phyloP scores from a whole-genome alignment of 1,139 yeast species.

The Williopsis jadinii region DNA sequence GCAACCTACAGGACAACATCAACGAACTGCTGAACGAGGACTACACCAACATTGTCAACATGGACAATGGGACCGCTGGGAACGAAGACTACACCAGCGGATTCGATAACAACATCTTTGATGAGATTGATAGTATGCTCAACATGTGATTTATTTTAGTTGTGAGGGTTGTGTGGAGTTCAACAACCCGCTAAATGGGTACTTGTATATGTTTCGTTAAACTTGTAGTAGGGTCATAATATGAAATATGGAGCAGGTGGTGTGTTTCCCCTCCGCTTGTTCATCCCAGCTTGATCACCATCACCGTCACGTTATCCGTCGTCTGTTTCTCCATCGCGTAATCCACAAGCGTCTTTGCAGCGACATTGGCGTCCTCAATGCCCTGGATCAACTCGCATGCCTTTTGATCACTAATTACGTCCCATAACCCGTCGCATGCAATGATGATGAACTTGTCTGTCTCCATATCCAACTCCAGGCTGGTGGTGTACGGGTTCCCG shows the following conservation, averaged over 20 bases:
- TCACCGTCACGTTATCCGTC: conserved; percentile 88
- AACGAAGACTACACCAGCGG: background rate
- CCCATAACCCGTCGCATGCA: conserved; percentile 97
- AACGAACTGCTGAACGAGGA: conserved; percentile 20
- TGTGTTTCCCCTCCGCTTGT: background rate
- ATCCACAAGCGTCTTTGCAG: conserved; percentile 63
- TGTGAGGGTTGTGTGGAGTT: no score
- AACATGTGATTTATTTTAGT: conserved; percentile 10
- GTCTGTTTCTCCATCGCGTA: conserved; percentile 76
- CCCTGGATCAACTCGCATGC: conserved; percentile 69
- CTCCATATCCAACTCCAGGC: conserved; percentile 54
- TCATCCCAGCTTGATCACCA: conserved; percentile 43
- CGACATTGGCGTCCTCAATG: conserved; percentile 51
- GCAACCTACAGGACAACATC: conserved; percentile 14
- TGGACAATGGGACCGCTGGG: background rate
- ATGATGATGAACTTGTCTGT: conserved; percentile 72
- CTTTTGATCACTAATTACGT: conserved; percentile 72
- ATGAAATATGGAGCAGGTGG: no score
- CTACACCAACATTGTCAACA: conserved; percentile 4
- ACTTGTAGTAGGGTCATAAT: no score
- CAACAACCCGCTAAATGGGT: no score
- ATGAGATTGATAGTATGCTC: conserved; percentile 26
- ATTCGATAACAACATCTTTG: conserved; percentile 14
- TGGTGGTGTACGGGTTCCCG: conserved; percentile 89
- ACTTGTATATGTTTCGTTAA: no score